Evolutionary conservation across 2,329 filamentous ascomycete genomes (phyloP), one percentile per base, ranked within the genome.

Genomic region (Ophiostoma himal-ulmi): DNA sequence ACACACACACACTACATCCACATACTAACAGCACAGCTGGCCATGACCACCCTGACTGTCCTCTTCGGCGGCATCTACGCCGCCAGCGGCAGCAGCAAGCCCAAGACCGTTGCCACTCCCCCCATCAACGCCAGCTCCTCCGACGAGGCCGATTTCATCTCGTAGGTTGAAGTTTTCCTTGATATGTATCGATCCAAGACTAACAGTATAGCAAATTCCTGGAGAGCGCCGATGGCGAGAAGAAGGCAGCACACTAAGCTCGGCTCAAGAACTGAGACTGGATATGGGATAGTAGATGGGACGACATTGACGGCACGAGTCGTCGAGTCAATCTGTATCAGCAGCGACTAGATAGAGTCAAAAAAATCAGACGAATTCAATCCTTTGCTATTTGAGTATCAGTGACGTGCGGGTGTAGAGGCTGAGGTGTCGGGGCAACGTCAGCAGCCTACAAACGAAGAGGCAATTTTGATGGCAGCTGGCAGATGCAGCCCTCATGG

Each of bases 61-160:
- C 75, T 88, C 67, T 85, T 85, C 76, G 81, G 81, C 75, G 84
- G 83, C 72, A 76, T 77, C 77, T 83, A 83, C 78, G 75, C 81
- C 54, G 79, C 80, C 69, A 71, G 80, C 67, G 83, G 85, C 72
- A 78, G 81, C 77, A 82, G 81, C 79, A 82, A 80, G 64, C 44
- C 64, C 78, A 77, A 77, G 75, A 72, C 78, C 74, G 75, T 78
- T 67, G 81, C 82, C 71, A 78, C 83, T 68, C 86, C 86, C 73
- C 86, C 86, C 68, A 86, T 88, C 82, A 88, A 88, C 79, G 86
- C 86, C 72, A 83, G 84, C 69, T 86, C 82, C 80, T 82, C 85
- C 76, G 86, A 88, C 77, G 86, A 88, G 82, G 85, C 83, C 79
- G 85, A 88, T 78, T 88, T 88, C 80, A 87, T 88, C 82, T 86